Percentiles rank a stretch among this genome's conserved stretches.
Conservation (phyloP, 176 grass and related monocot species). For the Puya raimondii region DNA sequence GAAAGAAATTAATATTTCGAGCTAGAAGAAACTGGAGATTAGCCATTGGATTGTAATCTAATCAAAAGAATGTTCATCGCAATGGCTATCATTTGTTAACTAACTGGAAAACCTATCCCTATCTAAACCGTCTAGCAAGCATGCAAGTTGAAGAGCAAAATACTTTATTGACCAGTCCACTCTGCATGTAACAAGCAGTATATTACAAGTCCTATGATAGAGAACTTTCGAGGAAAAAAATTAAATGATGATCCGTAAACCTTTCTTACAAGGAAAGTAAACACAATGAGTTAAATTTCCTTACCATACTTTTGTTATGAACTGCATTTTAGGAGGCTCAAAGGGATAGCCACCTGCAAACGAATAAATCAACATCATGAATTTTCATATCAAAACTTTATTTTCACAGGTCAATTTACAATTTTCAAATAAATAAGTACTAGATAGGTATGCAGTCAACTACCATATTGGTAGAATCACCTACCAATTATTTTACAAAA, state of each 20-base stretch:
- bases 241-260: background rate
- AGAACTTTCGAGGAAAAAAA: background rate
- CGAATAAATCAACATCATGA: slow-evolving; percentile 16
- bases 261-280: background rate
- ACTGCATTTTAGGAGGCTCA: slow-evolving; percentile 99
- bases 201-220: too few relatives aligned
- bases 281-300: slow-evolving; percentile 12
- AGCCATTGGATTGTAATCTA: too few relatives aligned
- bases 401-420: background rate
- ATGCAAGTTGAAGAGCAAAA: background rate
- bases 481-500: background rate
- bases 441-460: too few relatives aligned
- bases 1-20: too few relatives aligned
- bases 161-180: background rate
- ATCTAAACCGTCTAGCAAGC: too few relatives aligned
- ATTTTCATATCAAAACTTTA: background rate
- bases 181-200: background rate
- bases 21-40: too few relatives aligned
- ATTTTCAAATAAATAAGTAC: too few relatives aligned
- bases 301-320: slow-evolving; percentile 99
- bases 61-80: too few relatives aligned
- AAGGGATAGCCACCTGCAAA: slow-evolving; percentile 92
- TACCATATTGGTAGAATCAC: too few relatives aligned
- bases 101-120: too few relatives aligned
- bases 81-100: too few relatives aligned